Evolutionary conservation across 768 basidiomycete species (phyloP), one percentile per base, ranked within the genome.

Genomic region (Auricularia sp.): DNA sequence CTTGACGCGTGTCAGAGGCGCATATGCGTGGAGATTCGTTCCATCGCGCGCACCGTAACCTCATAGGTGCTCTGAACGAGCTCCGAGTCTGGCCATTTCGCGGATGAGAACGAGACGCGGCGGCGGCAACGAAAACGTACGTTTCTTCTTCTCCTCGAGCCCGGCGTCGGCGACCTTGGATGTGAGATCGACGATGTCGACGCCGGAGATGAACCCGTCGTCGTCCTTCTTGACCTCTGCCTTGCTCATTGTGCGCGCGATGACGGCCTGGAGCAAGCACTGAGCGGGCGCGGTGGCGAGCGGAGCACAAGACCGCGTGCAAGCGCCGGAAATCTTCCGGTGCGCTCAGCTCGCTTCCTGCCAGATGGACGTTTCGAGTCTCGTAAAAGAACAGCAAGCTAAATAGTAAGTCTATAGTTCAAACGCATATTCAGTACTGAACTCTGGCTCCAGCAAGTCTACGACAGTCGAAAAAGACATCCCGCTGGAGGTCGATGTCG

Each of bases 61-160:
- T 93, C 90, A 71, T 90, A 93, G 33, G 83, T 86, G n/a, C 89
- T 87, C 67, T 85, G 82, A 70, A 92, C 82, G 44, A 93, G 82
- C 73, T 91, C 88, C 35, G 77, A 81, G 11, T 79, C 75, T 61
- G 68, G 71, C 24, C 24, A 13, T 7, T 29, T 24, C 16, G 24
- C 7, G 24, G 56, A 6, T 59, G 8, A 29, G 54, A 59, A 35
- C 6, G 24, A 59, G 14, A 6, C 29, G 7, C 24, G 24, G 16
- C 2, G 18, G 24, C 29, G 24, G 14, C 29, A 34, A 10, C 24
- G 8, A 6, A 29, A 7, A 29, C 56, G 56, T 18, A 59, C 56
- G 56, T 18, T 59, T 59, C 56, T 59, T 8, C 29, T 35, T 29
- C 34, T 59, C 56, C 4, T 6, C 29, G 56, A 59, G 56, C 8